phyloP scores from a whole-genome alignment of 2,329 filamentous ascomycete species.

The Ceratocystis harringtonii region DNA sequence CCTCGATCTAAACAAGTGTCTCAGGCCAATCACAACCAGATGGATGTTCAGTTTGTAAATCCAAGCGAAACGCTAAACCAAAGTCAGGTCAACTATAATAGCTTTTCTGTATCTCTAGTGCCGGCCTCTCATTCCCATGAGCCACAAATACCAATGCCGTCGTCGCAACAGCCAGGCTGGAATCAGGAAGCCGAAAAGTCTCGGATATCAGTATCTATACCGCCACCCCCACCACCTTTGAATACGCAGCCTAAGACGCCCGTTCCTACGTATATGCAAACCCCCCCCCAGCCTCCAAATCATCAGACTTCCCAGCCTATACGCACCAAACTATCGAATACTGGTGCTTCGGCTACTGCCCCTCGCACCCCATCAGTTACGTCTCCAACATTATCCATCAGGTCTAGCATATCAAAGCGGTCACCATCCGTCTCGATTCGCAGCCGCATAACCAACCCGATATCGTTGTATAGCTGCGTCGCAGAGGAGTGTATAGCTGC shows the following conservation, averaged over 20 bases:
- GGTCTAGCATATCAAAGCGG: slow-evolving; percentile 29
- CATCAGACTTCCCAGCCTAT: slow-evolving; percentile 20
- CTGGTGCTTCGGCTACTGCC: neutral
- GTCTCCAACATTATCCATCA: slow-evolving; percentile 28
- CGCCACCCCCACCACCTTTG: slow-evolving; percentile 21
- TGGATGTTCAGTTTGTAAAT: slow-evolving; percentile 16
- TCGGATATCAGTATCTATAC: slow-evolving; percentile 23
- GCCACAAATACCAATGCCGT: neutral
- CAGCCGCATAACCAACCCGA: slow-evolving; percentile 33
- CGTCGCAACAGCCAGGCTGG: slow-evolving; percentile 16
- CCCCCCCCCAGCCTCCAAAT: slow-evolving; percentile 19
- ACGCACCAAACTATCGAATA: slow-evolving; percentile 27
- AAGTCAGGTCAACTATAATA: neutral
- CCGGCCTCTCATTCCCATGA: neutral
- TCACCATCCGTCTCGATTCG: slow-evolving; percentile 30
- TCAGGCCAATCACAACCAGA: slow-evolving; percentile 19
- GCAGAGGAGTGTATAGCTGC: slow-evolving; percentile 62
- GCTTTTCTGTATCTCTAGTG: neutral
- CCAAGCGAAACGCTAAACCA: slow-evolving; percentile 14
- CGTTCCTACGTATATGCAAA: slow-evolving; percentile 11
- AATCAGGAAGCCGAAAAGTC: slow-evolving; percentile 28
- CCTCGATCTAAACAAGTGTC: slow-evolving; percentile 1
- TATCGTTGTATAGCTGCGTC: slow-evolving; percentile 50
- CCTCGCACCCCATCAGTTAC: slow-evolving; percentile 26
- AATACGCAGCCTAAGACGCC: slow-evolving; percentile 16